Percentiles rank a stretch among this genome's conserved stretches.
Evolutionary conservation across 78 protist genomes (phyloP).

Genomic region (Isochrysis galbana): DNA sequence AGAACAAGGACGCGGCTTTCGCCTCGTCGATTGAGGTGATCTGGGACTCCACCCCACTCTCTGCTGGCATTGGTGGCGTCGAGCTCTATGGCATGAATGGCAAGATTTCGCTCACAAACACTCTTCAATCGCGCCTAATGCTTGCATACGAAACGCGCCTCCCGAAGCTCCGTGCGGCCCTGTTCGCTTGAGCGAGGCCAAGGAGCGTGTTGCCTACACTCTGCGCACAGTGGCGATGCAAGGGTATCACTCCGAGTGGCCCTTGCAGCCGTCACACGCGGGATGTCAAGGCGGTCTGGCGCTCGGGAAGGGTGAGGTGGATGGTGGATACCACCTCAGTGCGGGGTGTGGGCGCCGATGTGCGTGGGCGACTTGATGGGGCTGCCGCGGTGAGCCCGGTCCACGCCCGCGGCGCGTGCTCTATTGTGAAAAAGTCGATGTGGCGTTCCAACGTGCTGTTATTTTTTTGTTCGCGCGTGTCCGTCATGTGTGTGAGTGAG

Average conservation of each 20-base stretch:
- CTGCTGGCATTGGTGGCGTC: neutral
- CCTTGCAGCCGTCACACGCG: too few relatives aligned
- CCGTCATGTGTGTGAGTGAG: too few relatives aligned
- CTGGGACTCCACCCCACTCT: neutral
- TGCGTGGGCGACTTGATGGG: neutral
- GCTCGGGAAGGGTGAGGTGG: neutral
- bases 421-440: too few relatives aligned
- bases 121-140: conserved; percentile 74
- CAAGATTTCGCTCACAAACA: conserved; percentile 67
- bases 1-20: neutral
- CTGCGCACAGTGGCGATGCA: neutral
- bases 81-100: conserved; percentile 37
- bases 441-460: too few relatives aligned
- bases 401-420: too few relatives aligned
- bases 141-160: conserved; percentile 64
- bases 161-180: conserved; percentile 58
- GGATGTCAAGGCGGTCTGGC: too few relatives aligned
- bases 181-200: neutral
- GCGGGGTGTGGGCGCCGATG: neutral
- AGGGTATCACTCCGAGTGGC: too few relatives aligned
- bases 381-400: neutral
- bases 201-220: neutral
- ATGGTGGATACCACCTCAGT: neutral
- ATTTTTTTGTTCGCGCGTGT: too few relatives aligned
- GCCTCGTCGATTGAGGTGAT: neutral